These are phyloP conservation scores for Salmacisia buchloeana DNA, from an alignment of 1,284 basidiomycete genomes.

Conservation along the genomic window DNA sequence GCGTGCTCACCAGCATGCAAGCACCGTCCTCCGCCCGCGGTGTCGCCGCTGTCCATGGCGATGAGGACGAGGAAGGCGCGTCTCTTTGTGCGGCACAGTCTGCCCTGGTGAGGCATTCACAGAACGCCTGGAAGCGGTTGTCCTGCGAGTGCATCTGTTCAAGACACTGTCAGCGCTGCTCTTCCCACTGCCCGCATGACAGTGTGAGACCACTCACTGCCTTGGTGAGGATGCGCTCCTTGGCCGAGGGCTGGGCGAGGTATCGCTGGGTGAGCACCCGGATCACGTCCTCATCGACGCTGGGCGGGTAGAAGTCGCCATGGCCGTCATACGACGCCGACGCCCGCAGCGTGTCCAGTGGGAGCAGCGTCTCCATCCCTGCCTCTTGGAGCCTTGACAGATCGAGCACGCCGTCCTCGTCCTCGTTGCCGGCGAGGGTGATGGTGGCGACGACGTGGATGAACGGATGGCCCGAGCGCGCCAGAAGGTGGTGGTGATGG, in stretches of 20 bases:
- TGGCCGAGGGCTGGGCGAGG: slow-evolving; percentile 36
- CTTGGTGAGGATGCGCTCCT: slow-evolving; percentile 32
- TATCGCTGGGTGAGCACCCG: slow-evolving; percentile 22
- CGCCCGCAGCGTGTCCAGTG: not conserved
- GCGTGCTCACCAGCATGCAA: slow-evolving; percentile 3
- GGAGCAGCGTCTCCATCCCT: not conserved
- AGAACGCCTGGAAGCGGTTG: slow-evolving; percentile 36
- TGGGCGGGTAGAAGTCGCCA: slow-evolving; percentile 1
- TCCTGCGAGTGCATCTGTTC: slow-evolving; percentile 14
- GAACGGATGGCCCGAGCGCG: no score
- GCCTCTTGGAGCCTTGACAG: no score
- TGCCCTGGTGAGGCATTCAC: slow-evolving; percentile 32
- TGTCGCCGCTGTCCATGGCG: not conserved
- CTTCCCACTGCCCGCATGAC: not conserved
- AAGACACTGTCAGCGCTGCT: not conserved
- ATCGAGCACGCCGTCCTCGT: no score
- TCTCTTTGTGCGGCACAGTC: slow-evolving; percentile 22
- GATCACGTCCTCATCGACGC: slow-evolving; percentile 5
- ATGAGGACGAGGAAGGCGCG: no score
- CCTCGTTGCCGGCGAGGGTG: no score
- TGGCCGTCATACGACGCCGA: not conserved
- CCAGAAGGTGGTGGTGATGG: no score
- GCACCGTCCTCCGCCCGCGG: not conserved
- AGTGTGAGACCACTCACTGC: slow-evolving; percentile 15
- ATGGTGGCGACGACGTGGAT: no score